Conservation (phyloP, 2,329 filamentous ascomycete genomes). For the Massarina eburnea region DNA sequence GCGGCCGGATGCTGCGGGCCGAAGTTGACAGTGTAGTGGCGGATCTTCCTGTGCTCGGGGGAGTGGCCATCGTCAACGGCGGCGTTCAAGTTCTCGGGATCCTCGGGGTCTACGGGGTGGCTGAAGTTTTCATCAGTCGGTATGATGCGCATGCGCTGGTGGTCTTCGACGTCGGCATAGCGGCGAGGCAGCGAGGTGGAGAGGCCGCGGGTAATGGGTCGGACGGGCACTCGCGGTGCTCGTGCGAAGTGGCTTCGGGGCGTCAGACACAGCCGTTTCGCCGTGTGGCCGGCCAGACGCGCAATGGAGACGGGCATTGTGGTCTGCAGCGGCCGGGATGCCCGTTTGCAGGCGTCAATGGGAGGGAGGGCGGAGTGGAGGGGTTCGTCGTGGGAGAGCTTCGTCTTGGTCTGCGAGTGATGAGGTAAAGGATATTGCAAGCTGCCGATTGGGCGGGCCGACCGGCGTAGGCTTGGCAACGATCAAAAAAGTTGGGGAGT, state of each 20-base stretch:
- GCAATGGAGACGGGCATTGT: constrained; percentile 71
- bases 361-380: constrained; percentile 36
- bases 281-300: constrained; percentile 71
- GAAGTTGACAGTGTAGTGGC: constrained; percentile 99
- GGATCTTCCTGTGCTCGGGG: constrained; percentile 76
- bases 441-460: constrained; percentile 29
- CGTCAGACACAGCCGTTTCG: constrained; percentile 66
- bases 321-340: constrained; percentile 29
- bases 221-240: constrained; percentile 35
- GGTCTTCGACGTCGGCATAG: constrained; percentile 59
- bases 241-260: constrained; percentile 49
- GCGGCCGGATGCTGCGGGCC: constrained; percentile 97
- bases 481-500: constrained; percentile 28
- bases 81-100: constrained; percentile 48
- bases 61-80: constrained; percentile 47
- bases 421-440: constrained; percentile 31
- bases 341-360: constrained; percentile 39
- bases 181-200: constrained; percentile 65
- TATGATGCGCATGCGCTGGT: constrained; percentile 61
- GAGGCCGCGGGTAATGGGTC: constrained; percentile 61
- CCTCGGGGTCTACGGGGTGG: constrained; percentile 48
- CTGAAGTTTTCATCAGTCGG: constrained; percentile 67
- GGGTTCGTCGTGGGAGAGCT: constrained; percentile 33
- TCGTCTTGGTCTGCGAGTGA: constrained; percentile 22
- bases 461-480: constrained; percentile 26